Evolutionary conservation across 2,329 filamentous ascomycete species (phyloP), one percentile per base, ranked within the genome.

Genomic region (Colletotrichum sp.): DNA sequence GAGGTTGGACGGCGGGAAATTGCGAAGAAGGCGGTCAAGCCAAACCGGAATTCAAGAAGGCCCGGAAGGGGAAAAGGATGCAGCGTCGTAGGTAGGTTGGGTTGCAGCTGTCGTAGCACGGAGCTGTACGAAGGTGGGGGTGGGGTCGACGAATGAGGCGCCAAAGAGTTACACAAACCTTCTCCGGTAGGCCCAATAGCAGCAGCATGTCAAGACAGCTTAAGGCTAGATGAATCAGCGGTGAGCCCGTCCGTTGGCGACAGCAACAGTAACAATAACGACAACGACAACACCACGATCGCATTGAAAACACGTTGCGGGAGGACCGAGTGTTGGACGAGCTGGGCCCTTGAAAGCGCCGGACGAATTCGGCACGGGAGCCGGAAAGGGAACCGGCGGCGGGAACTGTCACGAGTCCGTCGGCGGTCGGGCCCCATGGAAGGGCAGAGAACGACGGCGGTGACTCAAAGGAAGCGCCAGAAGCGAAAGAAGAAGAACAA

Each of bases 21-120:
- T 76, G 36, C 52, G 61, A 76, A 48, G 18, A 76, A 77, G 76
- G 76, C 76, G 76, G 76, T 77, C 76, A 77, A 74, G 74, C 34
- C 56, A 70, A 43, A 15, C 43, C 73, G 70, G 64, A 73, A 66
- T 48, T 24, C 64, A 52, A 75, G 55, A 73, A 56, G 70, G 56
- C 56, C 62, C 70, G 73, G 70, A 73, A 58, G 26, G 32, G 69
- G 55, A 75, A 66, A 71, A 56, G 68, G 55, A 24, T 71, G 36
- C 71, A 70, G 38, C 18, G 18, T 43, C 38, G 18, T n/a, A 43
- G 38, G 38, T n/a, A 10, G 38, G 38, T 66, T 52, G 36, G 36
- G 43, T 38, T 65, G 48, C 71, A 73, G 26, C 28, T 69, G 36
- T 38, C 43, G 21, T 26, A 16, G 34, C 38, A 60, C 56, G 21